Conservation (phyloP, 768 basidiomycete genomes). For the Calocera viscosa region DNA sequence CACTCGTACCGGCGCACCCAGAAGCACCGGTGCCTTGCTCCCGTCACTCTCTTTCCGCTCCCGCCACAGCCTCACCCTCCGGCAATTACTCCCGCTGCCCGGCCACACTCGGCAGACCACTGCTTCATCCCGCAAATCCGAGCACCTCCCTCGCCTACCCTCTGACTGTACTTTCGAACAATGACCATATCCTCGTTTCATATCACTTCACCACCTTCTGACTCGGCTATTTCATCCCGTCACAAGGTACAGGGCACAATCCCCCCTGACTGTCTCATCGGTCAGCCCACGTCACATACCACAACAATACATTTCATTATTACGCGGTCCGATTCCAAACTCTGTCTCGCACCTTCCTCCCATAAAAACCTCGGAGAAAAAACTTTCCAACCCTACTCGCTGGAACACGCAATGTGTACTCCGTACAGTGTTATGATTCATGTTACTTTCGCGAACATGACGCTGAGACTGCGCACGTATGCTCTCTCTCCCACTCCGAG, state of each 20-base stretch:
- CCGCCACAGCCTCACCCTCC: neutral
- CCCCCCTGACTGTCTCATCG: constrained; percentile 1
- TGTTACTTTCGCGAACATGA: neutral
- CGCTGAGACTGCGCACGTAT: neutral
- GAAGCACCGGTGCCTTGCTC: constrained; percentile 4
- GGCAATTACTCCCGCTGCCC: neutral
- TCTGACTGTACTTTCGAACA: neutral
- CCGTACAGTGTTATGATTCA: neutral
- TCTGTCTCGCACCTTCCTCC: neutral
- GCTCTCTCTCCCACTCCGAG: neutral
- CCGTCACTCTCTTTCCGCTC: neutral
- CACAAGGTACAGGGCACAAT: neutral
- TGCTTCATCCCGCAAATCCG: neutral
- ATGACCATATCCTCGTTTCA: constrained; percentile 6
- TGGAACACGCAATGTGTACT: neutral
- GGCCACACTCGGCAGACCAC: neutral
- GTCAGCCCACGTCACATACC: neutral
- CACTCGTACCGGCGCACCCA: neutral
- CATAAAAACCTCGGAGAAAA: neutral
- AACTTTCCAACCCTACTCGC: neutral
- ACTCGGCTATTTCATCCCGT: neutral
- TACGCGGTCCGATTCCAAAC: constrained; percentile 5
- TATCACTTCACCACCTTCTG: neutral
- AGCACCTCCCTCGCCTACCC: neutral
- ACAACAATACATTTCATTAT: neutral